Evolutionary conservation across 306 rosid species (phyloP).

Genomic region (Trichosanthes truncata): DNA sequence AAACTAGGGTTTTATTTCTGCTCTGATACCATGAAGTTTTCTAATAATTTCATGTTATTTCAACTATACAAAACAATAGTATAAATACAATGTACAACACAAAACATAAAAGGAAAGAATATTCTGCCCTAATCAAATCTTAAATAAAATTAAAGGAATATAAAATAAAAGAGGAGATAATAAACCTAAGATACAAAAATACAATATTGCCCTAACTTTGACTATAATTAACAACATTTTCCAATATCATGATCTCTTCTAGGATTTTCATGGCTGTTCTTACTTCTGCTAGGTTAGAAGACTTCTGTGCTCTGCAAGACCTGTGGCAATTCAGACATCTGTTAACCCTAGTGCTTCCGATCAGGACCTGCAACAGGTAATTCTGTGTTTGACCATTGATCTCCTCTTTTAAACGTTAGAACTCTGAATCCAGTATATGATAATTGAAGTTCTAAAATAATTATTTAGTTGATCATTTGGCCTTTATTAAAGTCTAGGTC

Average conservation of each 20-base stretch:
- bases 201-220: too few species aligned
- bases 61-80: too few species aligned
- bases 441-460: not conserved
- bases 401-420: not conserved
- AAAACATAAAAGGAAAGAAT: too few species aligned
- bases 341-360: constrained; percentile 80
- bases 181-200: too few species aligned
- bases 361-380: constrained; percentile 97
- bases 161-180: too few species aligned
- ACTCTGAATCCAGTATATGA: not conserved
- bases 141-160: too few species aligned
- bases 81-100: too few species aligned
- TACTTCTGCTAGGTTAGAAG: constrained; percentile 66
- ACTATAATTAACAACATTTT: too few species aligned
- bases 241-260: not conserved
- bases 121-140: too few species aligned
- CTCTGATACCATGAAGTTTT: too few species aligned
- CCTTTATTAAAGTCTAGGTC: not conserved
- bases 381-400: constrained; percentile 4
- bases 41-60: too few species aligned
- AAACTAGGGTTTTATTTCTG: too few species aligned
- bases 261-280: constrained; percentile 13
- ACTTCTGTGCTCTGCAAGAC: constrained; percentile 89
- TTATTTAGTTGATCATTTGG: not conserved
- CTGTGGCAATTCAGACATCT: constrained; percentile 91